A percentile compares a stretch with the other conserved stretches of the same genome.
phyloP scores from a whole-genome alignment of 2,329 filamentous ascomycete genomes.

The Penicillium sp. region DNA sequence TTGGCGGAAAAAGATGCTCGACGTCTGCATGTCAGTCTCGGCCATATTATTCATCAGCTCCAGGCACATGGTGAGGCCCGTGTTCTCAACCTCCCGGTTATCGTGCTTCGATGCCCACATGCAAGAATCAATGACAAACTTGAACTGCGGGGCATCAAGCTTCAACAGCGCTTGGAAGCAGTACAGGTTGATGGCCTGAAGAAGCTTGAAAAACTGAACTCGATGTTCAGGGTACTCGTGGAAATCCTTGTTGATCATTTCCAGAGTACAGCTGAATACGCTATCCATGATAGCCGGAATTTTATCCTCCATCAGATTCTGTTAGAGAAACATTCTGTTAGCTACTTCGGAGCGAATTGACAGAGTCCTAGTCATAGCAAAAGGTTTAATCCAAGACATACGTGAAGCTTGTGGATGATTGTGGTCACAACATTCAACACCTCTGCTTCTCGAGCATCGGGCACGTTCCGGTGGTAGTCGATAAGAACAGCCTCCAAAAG shows the following conservation, averaged over 20 bases:
- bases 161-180: conserved; percentile 95
- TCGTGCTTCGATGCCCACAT: conserved; percentile 99
- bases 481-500: conserved; percentile 89
- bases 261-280: conserved; percentile 95
- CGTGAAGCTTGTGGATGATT: conserved; percentile 92
- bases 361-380: no score
- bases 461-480: conserved; percentile 96
- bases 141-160: conserved; percentile 94
- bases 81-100: conserved; percentile 95
- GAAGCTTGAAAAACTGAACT: conserved; percentile 98
- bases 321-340: conserved; percentile 2
- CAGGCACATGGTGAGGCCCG: conserved; percentile 95
- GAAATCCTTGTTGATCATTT: conserved; percentile 99
- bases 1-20: conserved; percentile 94
- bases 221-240: conserved; percentile 98
- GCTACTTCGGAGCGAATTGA: no score
- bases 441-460: conserved; percentile 92
- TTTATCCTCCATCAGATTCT: conserved; percentile 97
- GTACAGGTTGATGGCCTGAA: conserved; percentile 92
- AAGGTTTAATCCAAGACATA: no score
- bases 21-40: conserved; percentile 79
- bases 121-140: conserved; percentile 98
- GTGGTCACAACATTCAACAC: conserved; percentile 97
- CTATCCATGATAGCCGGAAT: conserved; percentile 97
- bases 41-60: conserved; percentile 98